Conservation (phyloP, 2,329 filamentous ascomycete species). For the Hawksworthiomyces lignivorus region DNA sequence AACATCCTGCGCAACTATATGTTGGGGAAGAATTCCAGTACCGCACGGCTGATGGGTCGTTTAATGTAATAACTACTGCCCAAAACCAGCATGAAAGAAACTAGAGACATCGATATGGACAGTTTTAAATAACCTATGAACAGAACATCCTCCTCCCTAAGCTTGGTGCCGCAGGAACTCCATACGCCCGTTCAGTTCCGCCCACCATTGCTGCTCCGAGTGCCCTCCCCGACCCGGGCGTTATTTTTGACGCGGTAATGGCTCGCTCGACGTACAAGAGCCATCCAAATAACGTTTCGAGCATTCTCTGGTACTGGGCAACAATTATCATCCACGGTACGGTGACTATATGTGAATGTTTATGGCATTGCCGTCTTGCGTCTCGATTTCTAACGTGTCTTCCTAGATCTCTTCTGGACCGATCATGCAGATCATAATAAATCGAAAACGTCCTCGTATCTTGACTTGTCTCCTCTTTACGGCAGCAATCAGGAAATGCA, state of each 20-base stretch:
- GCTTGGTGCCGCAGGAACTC: constrained; percentile 58
- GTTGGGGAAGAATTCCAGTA: constrained; percentile 57
- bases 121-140: too few species aligned
- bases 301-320: constrained; percentile 65
- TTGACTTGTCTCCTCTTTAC: constrained; percentile 65
- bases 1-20: constrained; percentile 64
- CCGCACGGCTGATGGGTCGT: constrained; percentile 61
- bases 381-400: too few species aligned
- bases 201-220: constrained; percentile 52
- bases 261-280: constrained; percentile 42
- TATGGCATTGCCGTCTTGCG: too few species aligned
- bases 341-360: too few species aligned
- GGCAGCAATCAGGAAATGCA: constrained; percentile 61
- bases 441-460: constrained; percentile 62
- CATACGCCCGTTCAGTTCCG: constrained; percentile 58
- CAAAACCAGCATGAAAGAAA: neutral
- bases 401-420: constrained; percentile 60
- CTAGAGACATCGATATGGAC: too few species aligned
- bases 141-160: constrained; percentile 58
- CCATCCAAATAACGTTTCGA: constrained; percentile 66
- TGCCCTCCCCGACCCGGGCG: constrained; percentile 58
- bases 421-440: constrained; percentile 51
- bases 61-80: constrained; percentile 41
- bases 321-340: constrained; percentile 64
- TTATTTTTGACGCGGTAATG: constrained; percentile 58